These are phyloP conservation scores for Athelia psychrophila DNA, from an alignment of 1,284 basidiomycete species.

Conservation along the genomic window DNA sequence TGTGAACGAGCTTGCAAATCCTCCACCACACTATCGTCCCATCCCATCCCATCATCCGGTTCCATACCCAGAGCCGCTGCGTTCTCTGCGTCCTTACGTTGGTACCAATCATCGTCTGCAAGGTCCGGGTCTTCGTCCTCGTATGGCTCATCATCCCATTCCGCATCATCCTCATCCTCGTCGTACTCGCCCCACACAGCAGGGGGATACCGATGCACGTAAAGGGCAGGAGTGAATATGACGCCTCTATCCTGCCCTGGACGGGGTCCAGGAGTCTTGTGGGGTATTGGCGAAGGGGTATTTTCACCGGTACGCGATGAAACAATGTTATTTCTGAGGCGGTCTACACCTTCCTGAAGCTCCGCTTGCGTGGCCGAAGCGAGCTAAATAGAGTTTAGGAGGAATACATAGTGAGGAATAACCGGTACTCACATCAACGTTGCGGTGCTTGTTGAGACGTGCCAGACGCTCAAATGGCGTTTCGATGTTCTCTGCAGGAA, in stretches of 20 bases:
- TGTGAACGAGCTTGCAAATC: constrained; percentile 38
- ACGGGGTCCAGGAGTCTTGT: constrained; percentile 18
- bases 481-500: constrained; percentile 99
- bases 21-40: constrained; percentile 65
- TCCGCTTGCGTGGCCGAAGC: constrained; percentile 75
- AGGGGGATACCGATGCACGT: constrained; percentile 71
- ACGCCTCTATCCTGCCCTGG: constrained; percentile 38
- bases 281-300: constrained; percentile 46
- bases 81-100: constrained; percentile 33
- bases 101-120: constrained; percentile 45
- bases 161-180: constrained; percentile 69
- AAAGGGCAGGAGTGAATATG: constrained; percentile 56
- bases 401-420: neutral
- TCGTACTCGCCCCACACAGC: constrained; percentile 83
- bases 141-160: constrained; percentile 75
- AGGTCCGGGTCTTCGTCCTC: constrained; percentile 65
- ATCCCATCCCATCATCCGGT: constrained; percentile 71
- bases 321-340: constrained; percentile 44
- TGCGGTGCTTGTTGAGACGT: constrained; percentile 94
- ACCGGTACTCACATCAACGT: constrained; percentile 80
- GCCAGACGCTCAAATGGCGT: constrained; percentile 97
- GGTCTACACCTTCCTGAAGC: constrained; percentile 51
- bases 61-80: constrained; percentile 42
- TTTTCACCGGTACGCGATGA: constrained; percentile 44
- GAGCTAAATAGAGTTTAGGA: constrained; percentile 40